Evolutionary conservation across 768 basidiomycete species (phyloP), one percentile per base, ranked within the genome.

Genomic region (Russula sp.): DNA sequence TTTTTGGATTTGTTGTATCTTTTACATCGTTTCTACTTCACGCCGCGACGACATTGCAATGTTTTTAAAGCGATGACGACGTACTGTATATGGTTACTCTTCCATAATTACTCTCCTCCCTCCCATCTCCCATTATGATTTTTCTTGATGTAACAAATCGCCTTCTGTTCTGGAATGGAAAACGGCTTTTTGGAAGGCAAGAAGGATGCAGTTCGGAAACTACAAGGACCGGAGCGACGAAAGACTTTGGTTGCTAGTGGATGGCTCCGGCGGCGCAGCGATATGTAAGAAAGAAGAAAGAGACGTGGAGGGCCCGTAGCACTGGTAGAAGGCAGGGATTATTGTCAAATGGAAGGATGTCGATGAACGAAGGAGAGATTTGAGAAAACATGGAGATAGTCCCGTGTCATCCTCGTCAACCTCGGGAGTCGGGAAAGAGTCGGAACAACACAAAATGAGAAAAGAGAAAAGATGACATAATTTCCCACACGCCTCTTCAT

Each of bases 11-110:
- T 28, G 1, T 28, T 28, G 26, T 26, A 28, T 24, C 48, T 22
- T 46, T 10, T 24, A 50, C 7, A n/a, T n/a, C n/a, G n/a, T 14
- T 18, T 50, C 26, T 18, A 6, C 9, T 55, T 60, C 55, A 64
- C 50, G 63, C 46, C 38, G 32, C 61, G 56, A 64, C 58, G 63
- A 64, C 58, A 49, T 50, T 48, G 60, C 52, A 22, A 61, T 54
- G 60, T 40, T 40, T 16, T 44, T 2, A 30, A 51, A n/a, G 58
- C 53, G 63, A 51, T 57, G 59, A 30, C 22, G 44, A 53, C 53
- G 28, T 51, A 51, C 26, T 59, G 16, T 36, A 40, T 14, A 11
- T 18, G 0, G 24, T n/a, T 22, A 60, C 59, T 20, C 38, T 56
- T 56, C 54, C 34, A 60, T 56, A 61, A 55, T 46, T 5, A 11